phyloP scores from a whole-genome alignment of 2,329 filamentous ascomycete genomes.

The Botrytis galanthina region DNA sequence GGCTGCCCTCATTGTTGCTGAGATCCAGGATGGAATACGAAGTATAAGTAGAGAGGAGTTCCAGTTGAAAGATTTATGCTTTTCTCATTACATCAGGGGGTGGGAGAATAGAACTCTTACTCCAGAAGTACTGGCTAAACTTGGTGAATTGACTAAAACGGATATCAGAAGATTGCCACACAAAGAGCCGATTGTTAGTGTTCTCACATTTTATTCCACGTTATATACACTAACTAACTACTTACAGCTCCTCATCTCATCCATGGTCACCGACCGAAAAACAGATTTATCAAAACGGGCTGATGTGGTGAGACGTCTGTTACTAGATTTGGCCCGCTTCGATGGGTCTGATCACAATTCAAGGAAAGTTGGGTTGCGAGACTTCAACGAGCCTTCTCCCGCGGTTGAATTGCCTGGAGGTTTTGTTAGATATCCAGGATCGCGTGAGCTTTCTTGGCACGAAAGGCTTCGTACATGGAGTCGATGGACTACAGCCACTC shows the following conservation, averaged over 20 bases:
- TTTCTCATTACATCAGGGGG: slow-evolving; percentile 12
- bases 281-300: slow-evolving; percentile 23
- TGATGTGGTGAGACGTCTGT: slow-evolving; percentile 31
- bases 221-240: slow-evolving; percentile 18
- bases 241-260: slow-evolving; percentile 24
- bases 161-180: slow-evolving; percentile 26
- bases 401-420: slow-evolving; percentile 15
- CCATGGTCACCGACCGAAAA: slow-evolving; percentile 21
- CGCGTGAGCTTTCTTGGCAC: slow-evolving; percentile 33
- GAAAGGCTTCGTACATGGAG: slow-evolving; percentile 35
- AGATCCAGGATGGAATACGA: slow-evolving; percentile 28
- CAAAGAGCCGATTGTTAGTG: slow-evolving; percentile 4
- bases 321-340: slow-evolving; percentile 28
- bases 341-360: slow-evolving; percentile 22
- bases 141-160: slow-evolving; percentile 34
- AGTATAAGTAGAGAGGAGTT: slow-evolving; percentile 27
- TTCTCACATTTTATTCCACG: slow-evolving; percentile 21
- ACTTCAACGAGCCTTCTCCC: slow-evolving; percentile 3
- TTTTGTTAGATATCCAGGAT: slow-evolving; percentile 27
- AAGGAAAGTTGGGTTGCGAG: slow-evolving; percentile 25
- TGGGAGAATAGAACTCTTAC: slow-evolving; percentile 24
- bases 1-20: slow-evolving; percentile 28
- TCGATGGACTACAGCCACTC: slow-evolving; percentile 34
- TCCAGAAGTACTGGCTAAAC: slow-evolving; percentile 24
- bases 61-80: slow-evolving; percentile 25